A percentile compares a stretch with the other conserved stretches of the same genome.
These are phyloP conservation scores for Xylariaceae sp. DNA, from an alignment of 2,329 filamentous ascomycete genomes.

Conservation along the genomic window DNA sequence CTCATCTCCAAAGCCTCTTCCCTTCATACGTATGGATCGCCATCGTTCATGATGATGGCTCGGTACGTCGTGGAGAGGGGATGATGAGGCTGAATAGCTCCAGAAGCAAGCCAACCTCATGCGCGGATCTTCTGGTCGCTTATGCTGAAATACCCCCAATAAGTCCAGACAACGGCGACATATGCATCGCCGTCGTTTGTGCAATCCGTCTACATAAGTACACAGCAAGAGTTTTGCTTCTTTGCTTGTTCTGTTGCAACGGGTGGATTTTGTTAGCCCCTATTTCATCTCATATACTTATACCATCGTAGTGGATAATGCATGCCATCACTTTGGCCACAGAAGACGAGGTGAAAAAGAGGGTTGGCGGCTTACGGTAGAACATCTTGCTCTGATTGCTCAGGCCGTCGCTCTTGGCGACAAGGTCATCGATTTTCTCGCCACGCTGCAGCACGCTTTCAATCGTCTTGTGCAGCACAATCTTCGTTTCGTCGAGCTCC, in stretches of 20 bases:
- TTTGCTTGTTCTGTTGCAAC: slow-evolving; percentile 56
- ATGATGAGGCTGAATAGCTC: slow-evolving; percentile 15
- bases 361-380: slow-evolving; percentile 57
- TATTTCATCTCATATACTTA: not conserved
- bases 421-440: slow-evolving; percentile 93
- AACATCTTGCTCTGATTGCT: slow-evolving; percentile 97
- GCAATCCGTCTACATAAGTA: slow-evolving; percentile 59
- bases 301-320: not conserved
- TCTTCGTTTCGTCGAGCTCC: slow-evolving; percentile 96
- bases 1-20: slow-evolving; percentile 3
- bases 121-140: slow-evolving; percentile 17
- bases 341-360: not conserved
- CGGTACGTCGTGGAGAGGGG: slow-evolving; percentile 18
- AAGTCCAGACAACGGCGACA: slow-evolving; percentile 11
- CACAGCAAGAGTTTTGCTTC: slow-evolving; percentile 74
- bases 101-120: slow-evolving; percentile 21
- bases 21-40: not conserved
- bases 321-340: too few relatives aligned
- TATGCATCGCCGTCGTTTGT: slow-evolving; percentile 1
- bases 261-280: slow-evolving; percentile 15
- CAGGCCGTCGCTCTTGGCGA: slow-evolving; percentile 86
- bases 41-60: not conserved
- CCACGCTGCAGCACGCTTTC: slow-evolving; percentile 82
- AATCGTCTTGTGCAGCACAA: slow-evolving; percentile 94
- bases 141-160: slow-evolving; percentile 23